Evolutionary conservation across 768 basidiomycete genomes (phyloP).

Genomic region (Termitomyces sp.): DNA sequence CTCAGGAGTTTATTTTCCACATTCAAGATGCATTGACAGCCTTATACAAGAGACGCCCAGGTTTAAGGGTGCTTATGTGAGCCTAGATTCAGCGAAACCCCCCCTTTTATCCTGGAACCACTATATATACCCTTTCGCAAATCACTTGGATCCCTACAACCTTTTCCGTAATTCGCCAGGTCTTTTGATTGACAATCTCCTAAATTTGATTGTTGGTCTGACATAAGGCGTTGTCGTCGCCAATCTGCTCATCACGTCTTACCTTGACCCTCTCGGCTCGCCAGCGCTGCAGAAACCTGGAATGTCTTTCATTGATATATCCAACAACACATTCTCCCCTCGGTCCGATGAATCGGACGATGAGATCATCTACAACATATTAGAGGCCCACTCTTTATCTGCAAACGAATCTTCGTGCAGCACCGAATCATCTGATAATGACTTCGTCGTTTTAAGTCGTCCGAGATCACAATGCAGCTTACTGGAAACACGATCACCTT

Average conservation of each 20-base stretch:
- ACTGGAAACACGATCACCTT: constrained; percentile 6
- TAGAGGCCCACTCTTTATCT: constrained; percentile 27
- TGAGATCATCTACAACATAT: constrained; percentile 49
- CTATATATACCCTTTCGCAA: background rate
- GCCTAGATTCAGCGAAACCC: background rate
- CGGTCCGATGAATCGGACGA: constrained; percentile 42
- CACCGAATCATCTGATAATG: constrained; percentile 37
- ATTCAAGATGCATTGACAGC: background rate
- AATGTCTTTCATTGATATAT: constrained; percentile 19
- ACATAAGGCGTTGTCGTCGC: background rate
- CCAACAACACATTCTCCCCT: background rate
- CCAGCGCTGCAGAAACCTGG: constrained; percentile 17
- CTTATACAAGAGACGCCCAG: background rate
- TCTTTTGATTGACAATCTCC: background rate
- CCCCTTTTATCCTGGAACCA: background rate
- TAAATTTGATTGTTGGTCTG: background rate
- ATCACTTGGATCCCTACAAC: background rate
- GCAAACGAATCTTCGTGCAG: constrained; percentile 20
- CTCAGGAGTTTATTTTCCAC: background rate
- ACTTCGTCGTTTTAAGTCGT: constrained; percentile 41
- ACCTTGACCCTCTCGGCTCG: constrained; percentile 13
- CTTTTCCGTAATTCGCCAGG: background rate
- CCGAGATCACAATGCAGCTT: constrained; percentile 8
- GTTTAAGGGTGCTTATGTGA: background rate
- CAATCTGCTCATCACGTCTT: constrained; percentile 1